Conservation (phyloP, 2,329 filamentous ascomycete genomes). For the Ophiocordyceps polyrhachis-furcata region DNA sequence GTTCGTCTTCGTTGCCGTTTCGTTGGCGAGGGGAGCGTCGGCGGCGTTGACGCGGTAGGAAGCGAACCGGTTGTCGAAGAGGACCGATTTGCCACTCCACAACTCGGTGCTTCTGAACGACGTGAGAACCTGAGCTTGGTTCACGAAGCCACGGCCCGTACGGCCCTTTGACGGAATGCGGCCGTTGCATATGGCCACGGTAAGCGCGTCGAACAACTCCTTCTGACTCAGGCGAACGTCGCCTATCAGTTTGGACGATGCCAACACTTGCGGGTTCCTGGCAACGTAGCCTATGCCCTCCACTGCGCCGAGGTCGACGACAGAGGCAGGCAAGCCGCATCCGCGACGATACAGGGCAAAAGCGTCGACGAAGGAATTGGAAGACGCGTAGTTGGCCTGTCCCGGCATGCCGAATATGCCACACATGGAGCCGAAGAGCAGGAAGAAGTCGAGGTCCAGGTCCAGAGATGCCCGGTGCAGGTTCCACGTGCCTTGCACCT, state of each 20-base stretch:
- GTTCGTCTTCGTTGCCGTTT: not conserved
- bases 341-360: constrained; percentile 7
- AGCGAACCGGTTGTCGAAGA: not conserved
- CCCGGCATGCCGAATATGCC: constrained; percentile 8
- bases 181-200: not conserved
- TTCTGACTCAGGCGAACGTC: not conserved
- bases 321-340: constrained; percentile 2
- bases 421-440: constrained; percentile 9
- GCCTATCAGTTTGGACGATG: not conserved
- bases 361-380: constrained; percentile 7
- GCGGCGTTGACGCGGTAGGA: not conserved
- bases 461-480: constrained; percentile 8
- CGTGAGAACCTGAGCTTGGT: not conserved
- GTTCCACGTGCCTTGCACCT: constrained; percentile 15
- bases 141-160: not conserved
- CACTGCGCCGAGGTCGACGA: constrained; percentile 1
- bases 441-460: constrained; percentile 11
- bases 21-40: not conserved
- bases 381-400: constrained; percentile 17
- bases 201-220: not conserved
- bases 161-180: not conserved
- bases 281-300: not conserved
- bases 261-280: not conserved
- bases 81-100: not conserved
- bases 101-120: not conserved